phyloP scores from a whole-genome alignment of 768 basidiomycete genomes.

The Tylopilus intermedius region DNA sequence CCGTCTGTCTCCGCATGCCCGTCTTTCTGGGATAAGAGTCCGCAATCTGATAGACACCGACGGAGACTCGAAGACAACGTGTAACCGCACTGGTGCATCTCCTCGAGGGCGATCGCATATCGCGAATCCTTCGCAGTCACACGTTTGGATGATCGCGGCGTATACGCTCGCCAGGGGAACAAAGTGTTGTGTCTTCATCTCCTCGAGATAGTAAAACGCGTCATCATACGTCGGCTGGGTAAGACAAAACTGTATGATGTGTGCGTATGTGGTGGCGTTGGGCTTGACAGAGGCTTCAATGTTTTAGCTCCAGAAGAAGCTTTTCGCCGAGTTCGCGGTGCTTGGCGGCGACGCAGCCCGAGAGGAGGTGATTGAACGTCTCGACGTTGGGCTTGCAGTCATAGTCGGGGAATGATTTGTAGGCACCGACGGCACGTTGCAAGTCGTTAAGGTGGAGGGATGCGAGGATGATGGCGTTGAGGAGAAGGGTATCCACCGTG shows the following conservation, averaged over 20 bases:
- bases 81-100: conserved; percentile 65
- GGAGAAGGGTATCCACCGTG: conserved; percentile 49
- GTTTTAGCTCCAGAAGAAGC: conserved; percentile 63
- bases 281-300: conserved; percentile 48
- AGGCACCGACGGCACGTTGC: conserved; percentile 73
- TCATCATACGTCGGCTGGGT: conserved; percentile 74
- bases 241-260: conserved; percentile 65
- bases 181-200: conserved; percentile 67
- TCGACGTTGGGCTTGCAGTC: conserved; percentile 51
- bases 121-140: conserved; percentile 56
- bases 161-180: conserved; percentile 56
- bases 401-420: conserved; percentile 57
- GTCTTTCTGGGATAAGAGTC: conserved; percentile 3
- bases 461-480: conserved; percentile 66
- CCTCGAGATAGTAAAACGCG: conserved; percentile 84
- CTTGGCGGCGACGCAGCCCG: conserved; percentile 53
- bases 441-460: conserved; percentile 58
- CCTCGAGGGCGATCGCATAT: conserved; percentile 59
- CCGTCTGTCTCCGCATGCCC: not conserved
- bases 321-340: conserved; percentile 67
- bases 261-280: conserved; percentile 58
- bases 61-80: conserved; percentile 28
- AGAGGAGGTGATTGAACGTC: conserved; percentile 66
- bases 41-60: conserved; percentile 27
- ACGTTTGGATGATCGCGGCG: conserved; percentile 54